Evolutionary conservation across 371 early-diverging fungal genomes (phyloP), one percentile per base, ranked within the genome.

Genomic region (Lichtheimia hyalospora): DNA sequence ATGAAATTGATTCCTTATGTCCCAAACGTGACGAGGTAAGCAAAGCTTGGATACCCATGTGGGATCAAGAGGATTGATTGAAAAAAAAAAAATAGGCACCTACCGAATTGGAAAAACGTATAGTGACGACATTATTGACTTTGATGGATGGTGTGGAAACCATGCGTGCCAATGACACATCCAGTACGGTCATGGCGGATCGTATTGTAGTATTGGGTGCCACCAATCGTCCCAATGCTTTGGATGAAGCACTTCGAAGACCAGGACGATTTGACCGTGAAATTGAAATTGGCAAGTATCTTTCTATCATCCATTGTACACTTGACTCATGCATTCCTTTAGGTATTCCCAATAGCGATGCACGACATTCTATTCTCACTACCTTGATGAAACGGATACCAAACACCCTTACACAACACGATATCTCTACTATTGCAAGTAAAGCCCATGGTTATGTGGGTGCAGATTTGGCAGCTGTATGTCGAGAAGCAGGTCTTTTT

Each of bases 261-360:
- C 99, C 99, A 3, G 99, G 99, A 2, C 72, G 99, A 54, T 96
- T 98, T 64, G 98, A 99, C 80, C 81, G 95, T 20, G 97, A 99
- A 75, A 79, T 96, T 43, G 92, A 96, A 73, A 92, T 97, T 68
- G 89, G 96, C 84, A 34, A 34, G 34, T 34, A 7, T 28, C n/a
- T 8, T 12, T 44, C n/a, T 34, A 28, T n/a, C n/a, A n/a, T n/a
- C n/a, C n/a, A n/a, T 16, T 3, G 27, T 84, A 71, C 3, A 1
- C 10, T 34, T 34, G 5, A 34, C 34, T 34, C 10, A 34, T 34
- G 2, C 2, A 2, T 34, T 34, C 10, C 10, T 34, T 34, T 34
- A 34, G 34, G 34, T 10, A 92, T 99, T 41, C 99, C 99, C 6
- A 84, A 78, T 41, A 79, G 78, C 3, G 70, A 70, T 3, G 91